A percentile compares a stretch with the other conserved stretches of the same genome.
These are phyloP conservation scores for Torrubiella hemipterigena DNA, from an alignment of 2,329 filamentous ascomycete species.

Conservation along the genomic window DNA sequence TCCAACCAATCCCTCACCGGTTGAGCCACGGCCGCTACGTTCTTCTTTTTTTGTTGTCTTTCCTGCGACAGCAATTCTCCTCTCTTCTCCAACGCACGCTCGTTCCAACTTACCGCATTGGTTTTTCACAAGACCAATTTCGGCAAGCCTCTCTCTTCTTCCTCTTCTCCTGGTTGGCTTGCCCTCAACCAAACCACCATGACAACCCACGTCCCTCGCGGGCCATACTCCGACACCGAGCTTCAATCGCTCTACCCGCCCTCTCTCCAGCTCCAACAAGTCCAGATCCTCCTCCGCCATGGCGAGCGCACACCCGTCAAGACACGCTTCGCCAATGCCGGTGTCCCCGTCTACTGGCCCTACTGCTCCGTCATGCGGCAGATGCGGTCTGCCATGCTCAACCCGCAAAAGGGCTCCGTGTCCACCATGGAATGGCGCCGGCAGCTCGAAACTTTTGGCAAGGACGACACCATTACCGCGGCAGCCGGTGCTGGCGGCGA, in stretches of 20 bases:
- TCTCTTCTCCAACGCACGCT: too few species aligned
- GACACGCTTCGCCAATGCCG: conserved; percentile 74
- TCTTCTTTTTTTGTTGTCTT: too few species aligned
- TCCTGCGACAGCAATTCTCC: too few species aligned
- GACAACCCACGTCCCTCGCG: conserved; percentile 64
- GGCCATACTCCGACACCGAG: conserved; percentile 71
- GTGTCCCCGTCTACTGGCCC: conserved; percentile 65
- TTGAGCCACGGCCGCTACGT: too few species aligned
- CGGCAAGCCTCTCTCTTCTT: not conserved
- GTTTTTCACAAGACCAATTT: not conserved
- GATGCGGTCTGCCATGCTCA: conserved; percentile 43
- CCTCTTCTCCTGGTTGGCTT: not conserved
- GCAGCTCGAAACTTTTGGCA: conserved; percentile 71
- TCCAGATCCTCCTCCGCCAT: conserved; percentile 76
- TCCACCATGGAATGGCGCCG: conserved; percentile 49
- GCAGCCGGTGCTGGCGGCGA: conserved; percentile 56
- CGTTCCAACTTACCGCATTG: not conserved
- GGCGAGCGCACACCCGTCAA: conserved; percentile 76
- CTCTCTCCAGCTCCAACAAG: conserved; percentile 69
- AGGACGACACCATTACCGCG: conserved; percentile 55
- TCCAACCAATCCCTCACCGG: too few species aligned
- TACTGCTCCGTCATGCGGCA: conserved; percentile 73
- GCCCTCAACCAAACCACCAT: conserved; percentile 32
- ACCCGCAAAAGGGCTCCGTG: conserved; percentile 25
- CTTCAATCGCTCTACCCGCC: conserved; percentile 70